Evolutionary conservation across 75 land plant species (phyloP), one percentile per base, ranked within the genome.

Genomic region (Ceratopteris richardii): DNA sequence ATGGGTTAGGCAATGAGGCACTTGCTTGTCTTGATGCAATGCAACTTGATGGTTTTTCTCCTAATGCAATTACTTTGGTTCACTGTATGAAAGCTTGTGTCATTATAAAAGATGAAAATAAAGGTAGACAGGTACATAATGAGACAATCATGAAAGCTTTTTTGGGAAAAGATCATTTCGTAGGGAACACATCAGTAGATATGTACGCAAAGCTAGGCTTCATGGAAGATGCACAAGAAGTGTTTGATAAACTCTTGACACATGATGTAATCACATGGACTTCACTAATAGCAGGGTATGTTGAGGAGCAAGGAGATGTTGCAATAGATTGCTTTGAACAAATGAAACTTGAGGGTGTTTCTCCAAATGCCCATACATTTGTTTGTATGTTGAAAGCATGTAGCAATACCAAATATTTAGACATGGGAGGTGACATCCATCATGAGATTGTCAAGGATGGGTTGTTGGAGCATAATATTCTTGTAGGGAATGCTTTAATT

Each of bases 331-430:
- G 73, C 24, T 77, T 77, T 48, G 33, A 44, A 28, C 11, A 26
- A 24, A 72, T 77, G 65, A 33, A 28, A 36, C 12, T 29, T 14
- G 65, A 58, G 7, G 71, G 71, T 0, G 51, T 50, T 17, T n/a
- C 24, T 6, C 76, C 76, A 27, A 63, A 48, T 26, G 31, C 19
- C 16, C 51, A 63, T 47, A 73, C 71, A n/a, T 26, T 73, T 16
- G 64, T 59, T 1, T 63, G 72, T 20, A 61, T 72, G n/a, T 66
- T 77, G 2, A 58, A 65, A 22, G 80, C 76, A 22, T 72, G 71
- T 67, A 71, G 66, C 14, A 61, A 52, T 22, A 25, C 58, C 39
- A 64, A 56, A 13, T 71, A 58, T 30, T 16, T 67, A 31, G 58
- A 73, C 36, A 71, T 67, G 29, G 80, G 70, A 19, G 58, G 37